phyloP scores from a whole-genome alignment of 2,329 filamentous ascomycete genomes.

The Neofusicoccum cordaticola region DNA sequence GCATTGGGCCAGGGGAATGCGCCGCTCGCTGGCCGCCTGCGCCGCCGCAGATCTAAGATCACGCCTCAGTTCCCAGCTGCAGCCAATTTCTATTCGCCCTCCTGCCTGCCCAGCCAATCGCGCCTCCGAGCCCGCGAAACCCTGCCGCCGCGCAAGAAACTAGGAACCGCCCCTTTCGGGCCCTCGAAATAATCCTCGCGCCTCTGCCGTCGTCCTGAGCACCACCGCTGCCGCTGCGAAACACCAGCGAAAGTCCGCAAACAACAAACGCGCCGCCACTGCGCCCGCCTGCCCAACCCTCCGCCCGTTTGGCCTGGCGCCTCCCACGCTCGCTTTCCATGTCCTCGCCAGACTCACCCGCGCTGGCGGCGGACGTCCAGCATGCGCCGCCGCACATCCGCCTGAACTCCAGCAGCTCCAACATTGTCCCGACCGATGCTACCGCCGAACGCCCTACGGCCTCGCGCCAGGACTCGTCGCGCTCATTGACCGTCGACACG shows the following conservation, averaged over 20 bases:
- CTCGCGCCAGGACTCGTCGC: slow-evolving; percentile 41
- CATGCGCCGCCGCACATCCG: slow-evolving; percentile 57
- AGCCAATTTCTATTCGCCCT: slow-evolving; percentile 11
- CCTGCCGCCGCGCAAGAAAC: neutral
- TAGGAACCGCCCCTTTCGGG: slow-evolving; percentile 3
- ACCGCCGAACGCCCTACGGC: slow-evolving; percentile 34
- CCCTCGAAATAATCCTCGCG: neutral
- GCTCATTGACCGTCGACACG: slow-evolving; percentile 38
- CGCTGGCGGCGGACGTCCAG: slow-evolving; percentile 20
- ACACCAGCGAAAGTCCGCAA: neutral
- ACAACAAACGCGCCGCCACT: neutral
- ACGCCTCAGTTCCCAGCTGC: neutral
- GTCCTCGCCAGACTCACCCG: slow-evolving; percentile 11
- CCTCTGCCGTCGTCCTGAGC: neutral
- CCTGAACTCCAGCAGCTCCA: slow-evolving; percentile 60
- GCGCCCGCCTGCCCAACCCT: neutral
- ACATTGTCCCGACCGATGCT: slow-evolving; percentile 45
- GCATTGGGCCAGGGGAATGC: slow-evolving; percentile 10
- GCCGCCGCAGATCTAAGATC: slow-evolving; percentile 11
- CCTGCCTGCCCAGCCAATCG: neutral
- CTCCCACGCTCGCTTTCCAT: slow-evolving; percentile 12
- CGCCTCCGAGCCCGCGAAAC: neutral
- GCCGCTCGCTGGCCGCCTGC: neutral
- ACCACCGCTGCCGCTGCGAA: neutral
- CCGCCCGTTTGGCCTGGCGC: neutral